Evolutionary conservation across 2,329 filamentous ascomycete species (phyloP).

Genomic region (Fusarium tricinctum): DNA sequence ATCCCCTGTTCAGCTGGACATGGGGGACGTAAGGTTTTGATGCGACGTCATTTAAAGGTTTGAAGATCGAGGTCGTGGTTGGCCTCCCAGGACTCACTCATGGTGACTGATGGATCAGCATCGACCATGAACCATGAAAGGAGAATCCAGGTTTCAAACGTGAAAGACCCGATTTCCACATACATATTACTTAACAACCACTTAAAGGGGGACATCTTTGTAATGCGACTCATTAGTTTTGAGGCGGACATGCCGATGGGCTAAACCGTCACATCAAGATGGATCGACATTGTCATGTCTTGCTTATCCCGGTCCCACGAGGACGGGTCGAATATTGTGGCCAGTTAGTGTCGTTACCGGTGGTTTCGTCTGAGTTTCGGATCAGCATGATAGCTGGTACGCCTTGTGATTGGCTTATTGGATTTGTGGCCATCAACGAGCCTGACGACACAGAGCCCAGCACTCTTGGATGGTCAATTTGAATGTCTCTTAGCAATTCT

Average conservation of each 20-base stretch:
- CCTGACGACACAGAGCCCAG: conserved; percentile 21
- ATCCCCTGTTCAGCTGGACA: conserved; percentile 46
- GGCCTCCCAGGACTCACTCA: conserved; percentile 25
- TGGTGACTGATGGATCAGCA: conserved; percentile 5
- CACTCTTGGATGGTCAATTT: conserved; percentile 16
- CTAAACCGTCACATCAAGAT: conserved; percentile 14
- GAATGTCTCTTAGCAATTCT: not conserved
- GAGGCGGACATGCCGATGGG: conserved; percentile 38
- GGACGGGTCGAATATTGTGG: conserved; percentile 6
- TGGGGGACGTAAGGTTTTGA: conserved; percentile 38
- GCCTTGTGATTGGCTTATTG: conserved; percentile 21
- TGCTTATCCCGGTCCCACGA: conserved; percentile 27
- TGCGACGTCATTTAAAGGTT: conserved; percentile 21
- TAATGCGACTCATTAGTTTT: conserved; percentile 26
- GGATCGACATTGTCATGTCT: conserved; percentile 32
- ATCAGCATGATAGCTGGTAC: conserved; percentile 14
- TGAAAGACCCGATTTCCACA: conserved; percentile 6
- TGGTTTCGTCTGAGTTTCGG: conserved; percentile 32
- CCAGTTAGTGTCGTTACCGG: conserved; percentile 19
- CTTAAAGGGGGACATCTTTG: not conserved
- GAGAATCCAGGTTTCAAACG: conserved; percentile 6
- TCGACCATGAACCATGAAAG: conserved; percentile 18
- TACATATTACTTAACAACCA: conserved; percentile 27
- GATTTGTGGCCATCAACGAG: conserved; percentile 3
- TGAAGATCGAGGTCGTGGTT: conserved; percentile 13